A percentile compares a stretch with the other conserved stretches of the same genome.
Evolutionary conservation across 2,329 filamentous ascomycete species (phyloP).

Genomic region (Diaporthe ampelina): DNA sequence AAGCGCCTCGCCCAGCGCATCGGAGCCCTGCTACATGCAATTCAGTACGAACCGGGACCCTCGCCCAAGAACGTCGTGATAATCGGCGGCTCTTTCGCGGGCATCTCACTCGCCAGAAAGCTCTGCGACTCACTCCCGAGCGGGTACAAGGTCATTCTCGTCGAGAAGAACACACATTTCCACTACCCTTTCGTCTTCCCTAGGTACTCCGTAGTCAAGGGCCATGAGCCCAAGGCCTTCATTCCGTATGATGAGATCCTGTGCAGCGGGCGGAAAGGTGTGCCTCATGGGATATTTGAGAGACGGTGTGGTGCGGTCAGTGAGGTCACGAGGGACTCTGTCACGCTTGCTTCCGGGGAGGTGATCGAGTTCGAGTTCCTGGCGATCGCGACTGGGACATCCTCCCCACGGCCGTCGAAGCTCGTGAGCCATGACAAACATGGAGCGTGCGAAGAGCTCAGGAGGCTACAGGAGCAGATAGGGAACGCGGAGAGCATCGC

Average conservation of each 20-base stretch:
- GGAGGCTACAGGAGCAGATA: conserved; percentile 61
- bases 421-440: conserved; percentile 58
- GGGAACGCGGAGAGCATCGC: conserved; percentile 58
- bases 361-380: conserved; percentile 67
- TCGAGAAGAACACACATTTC: conserved; percentile 73
- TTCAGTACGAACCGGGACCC: not conserved
- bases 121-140: conserved; percentile 64
- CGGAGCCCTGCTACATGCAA: not conserved
- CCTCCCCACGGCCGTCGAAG: conserved; percentile 62
- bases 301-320: conserved; percentile 51
- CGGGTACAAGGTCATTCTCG: conserved; percentile 64
- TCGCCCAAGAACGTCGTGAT: conserved; percentile 64
- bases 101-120: conserved; percentile 60
- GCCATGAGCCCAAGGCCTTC: conserved; percentile 71
- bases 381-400: conserved; percentile 70
- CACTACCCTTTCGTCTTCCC: conserved; percentile 73
- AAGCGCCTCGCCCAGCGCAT: conserved; percentile 2
- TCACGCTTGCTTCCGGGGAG: conserved; percentile 58
- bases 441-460: conserved; percentile 59
- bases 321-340: conserved; percentile 52
- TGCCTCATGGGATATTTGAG: conserved; percentile 46
- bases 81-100: conserved; percentile 71
- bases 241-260: conserved; percentile 68
- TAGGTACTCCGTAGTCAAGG: conserved; percentile 68
- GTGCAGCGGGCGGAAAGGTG: conserved; percentile 42